Conservation (phyloP, 2,329 filamentous ascomycete genomes). For the Apiospora rasikravindrae region DNA sequence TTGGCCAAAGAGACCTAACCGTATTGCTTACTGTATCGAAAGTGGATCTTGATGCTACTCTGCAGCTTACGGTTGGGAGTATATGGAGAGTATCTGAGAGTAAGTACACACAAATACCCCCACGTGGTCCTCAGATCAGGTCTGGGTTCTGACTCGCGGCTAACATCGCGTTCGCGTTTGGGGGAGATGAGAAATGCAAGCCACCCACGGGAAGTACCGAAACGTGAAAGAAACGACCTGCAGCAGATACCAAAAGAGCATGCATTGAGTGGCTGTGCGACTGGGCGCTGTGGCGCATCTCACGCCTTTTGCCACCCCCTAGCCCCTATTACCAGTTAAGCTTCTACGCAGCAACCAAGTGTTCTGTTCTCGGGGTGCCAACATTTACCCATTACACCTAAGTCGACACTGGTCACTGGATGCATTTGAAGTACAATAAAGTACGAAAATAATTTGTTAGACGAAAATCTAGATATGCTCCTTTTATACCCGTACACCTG, state of each 20-base stretch:
- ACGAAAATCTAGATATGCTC: not conserved
- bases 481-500: not conserved
- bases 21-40: not conserved
- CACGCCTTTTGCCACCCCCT: not conserved
- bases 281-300: not conserved
- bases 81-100: not conserved
- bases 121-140: not conserved
- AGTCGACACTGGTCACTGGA: accelerated
- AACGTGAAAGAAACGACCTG: not conserved
- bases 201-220: not conserved
- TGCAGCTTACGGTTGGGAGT: not conserved
- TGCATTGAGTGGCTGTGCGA: not conserved
- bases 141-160: not conserved
- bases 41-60: not conserved
- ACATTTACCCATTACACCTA: not conserved
- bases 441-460: not conserved
- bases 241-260: not conserved
- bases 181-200: not conserved
- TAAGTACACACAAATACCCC: not conserved
- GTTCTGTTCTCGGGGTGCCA: too few relatives aligned
- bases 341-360: not conserved
- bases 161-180: too few relatives aligned
- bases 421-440: not conserved
- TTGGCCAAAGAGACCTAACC: not conserved
- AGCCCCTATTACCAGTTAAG: not conserved